Evolutionary conservation across 2,329 filamentous ascomycete genomes (phyloP).

Genomic region (Ophiostoma populinum): DNA sequence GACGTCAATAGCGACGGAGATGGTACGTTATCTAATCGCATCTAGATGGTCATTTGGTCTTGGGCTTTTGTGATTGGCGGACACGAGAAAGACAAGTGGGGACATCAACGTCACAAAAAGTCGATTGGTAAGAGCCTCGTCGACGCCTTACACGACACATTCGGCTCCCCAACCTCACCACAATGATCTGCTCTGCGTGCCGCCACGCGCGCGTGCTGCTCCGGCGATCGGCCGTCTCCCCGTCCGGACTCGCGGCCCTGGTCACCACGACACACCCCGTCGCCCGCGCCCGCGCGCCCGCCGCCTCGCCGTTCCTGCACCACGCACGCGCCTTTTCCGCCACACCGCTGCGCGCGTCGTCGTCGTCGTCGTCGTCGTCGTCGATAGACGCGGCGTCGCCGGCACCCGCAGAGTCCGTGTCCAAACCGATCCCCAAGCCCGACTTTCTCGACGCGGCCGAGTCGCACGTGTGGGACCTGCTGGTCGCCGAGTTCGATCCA

Average conservation of each 20-base stretch:
- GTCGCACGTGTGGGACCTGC: constrained; percentile 37
- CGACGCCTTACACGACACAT: too few species aligned
- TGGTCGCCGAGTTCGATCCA: constrained; percentile 31
- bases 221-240: background rate
- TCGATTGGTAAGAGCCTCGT: too few species aligned
- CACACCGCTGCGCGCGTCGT: background rate
- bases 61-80: too few species aligned
- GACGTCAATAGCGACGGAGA: too few species aligned
- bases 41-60: too few species aligned
- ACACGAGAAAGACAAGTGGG: too few species aligned
- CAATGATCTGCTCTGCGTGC: constrained; percentile 6
- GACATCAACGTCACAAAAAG: too few species aligned
- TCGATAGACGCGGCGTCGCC: background rate
- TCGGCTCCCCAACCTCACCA: too few species aligned
- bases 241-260: background rate
- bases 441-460: constrained; percentile 38
- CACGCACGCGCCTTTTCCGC: background rate
- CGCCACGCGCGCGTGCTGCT: constrained; percentile 6
- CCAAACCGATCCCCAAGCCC: constrained; percentile 21
- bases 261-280: background rate
- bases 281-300: background rate
- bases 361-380: background rate
- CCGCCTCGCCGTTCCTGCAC: too few species aligned
- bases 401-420: background rate
- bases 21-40: too few species aligned